Conservation (phyloP, 306 rosid genomes). For the Cicer chorassanicum region DNA sequence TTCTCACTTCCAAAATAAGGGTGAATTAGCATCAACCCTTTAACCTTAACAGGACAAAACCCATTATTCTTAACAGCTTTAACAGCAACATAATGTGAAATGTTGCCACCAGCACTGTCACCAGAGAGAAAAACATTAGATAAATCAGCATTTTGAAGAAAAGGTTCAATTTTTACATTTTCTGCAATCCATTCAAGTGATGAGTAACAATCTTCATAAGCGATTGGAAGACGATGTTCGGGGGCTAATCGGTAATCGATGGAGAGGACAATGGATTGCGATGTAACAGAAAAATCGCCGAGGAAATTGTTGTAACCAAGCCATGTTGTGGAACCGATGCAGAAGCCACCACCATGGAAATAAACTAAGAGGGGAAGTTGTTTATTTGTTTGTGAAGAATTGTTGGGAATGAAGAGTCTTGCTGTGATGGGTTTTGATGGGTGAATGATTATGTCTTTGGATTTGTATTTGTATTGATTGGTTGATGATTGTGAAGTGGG, state of each 20-base stretch:
- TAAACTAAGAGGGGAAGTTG: conserved; percentile 70
- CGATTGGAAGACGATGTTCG: conserved; percentile 69
- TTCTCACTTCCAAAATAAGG: conserved; percentile 89
- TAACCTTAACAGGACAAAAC: conserved; percentile 46
- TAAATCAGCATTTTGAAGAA: conserved; percentile 59
- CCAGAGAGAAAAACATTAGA: conserved; percentile 76
- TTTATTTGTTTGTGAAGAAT: neutral
- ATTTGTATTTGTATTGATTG: conserved; percentile 43
- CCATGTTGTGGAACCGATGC: conserved; percentile 90
- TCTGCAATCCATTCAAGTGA: conserved; percentile 71
- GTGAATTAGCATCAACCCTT: conserved; percentile 67
- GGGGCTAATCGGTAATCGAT: conserved; percentile 88
- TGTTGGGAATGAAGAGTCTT: conserved; percentile 69
- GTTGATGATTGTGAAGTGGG: conserved; percentile 45
- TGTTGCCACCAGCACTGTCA: conserved; percentile 95
- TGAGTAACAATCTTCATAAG: conserved; percentile 72
- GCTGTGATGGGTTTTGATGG: conserved; percentile 60
- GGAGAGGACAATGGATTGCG: conserved; percentile 63
- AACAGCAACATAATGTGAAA: conserved; percentile 67
- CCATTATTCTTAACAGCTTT: conserved; percentile 42
- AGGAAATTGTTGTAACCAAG: conserved; percentile 78
- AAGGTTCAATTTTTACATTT: conserved; percentile 57
- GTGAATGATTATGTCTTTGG: conserved; percentile 71
- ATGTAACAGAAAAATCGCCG: conserved; percentile 57
- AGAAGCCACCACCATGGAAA: conserved; percentile 93